These are phyloP conservation scores for Curvularia eragrostidis DNA, from an alignment of 2,329 filamentous ascomycete genomes.

Conservation along the genomic window DNA sequence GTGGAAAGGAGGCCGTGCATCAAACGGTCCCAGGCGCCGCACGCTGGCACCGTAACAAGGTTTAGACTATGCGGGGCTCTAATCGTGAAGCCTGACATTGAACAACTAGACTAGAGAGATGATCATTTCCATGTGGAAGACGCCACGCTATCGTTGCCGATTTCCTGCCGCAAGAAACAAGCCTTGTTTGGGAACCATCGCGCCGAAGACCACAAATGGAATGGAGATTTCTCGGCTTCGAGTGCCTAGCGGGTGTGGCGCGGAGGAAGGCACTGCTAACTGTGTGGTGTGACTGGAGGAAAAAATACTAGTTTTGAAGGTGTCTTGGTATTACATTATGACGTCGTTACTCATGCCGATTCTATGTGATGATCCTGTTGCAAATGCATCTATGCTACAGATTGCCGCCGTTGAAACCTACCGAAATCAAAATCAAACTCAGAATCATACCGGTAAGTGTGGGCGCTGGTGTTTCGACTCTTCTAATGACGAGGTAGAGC, in stretches of 20 bases:
- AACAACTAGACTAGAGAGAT: not conserved
- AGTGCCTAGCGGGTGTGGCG: not conserved
- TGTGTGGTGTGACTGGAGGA: not conserved
- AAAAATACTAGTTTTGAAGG: not conserved
- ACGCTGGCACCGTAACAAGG: not conserved
- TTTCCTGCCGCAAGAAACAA: not conserved
- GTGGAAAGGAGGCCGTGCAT: not conserved
- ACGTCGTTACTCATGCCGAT: not conserved
- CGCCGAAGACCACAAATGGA: not conserved
- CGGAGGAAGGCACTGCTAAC: not conserved
- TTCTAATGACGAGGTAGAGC: not conserved
- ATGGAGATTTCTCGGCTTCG: not conserved
- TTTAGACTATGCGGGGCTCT: not conserved
- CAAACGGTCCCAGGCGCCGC: not conserved
- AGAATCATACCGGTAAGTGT: not conserved
- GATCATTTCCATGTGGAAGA: not conserved
- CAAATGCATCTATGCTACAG: not conserved
- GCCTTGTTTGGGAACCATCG: not conserved
- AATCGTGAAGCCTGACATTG: not conserved
- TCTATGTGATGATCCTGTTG: not conserved
- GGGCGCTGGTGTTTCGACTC: not conserved
- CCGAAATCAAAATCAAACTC: not conserved
- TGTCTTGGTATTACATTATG: not conserved
- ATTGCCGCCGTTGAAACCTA: not conserved
- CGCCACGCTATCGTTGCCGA: not conserved